A percentile compares a stretch with the other conserved stretches of the same genome.
These are phyloP conservation scores for Oropetium thomaeum DNA, from an alignment of 176 grass and related monocot species.

Conservation along the genomic window DNA sequence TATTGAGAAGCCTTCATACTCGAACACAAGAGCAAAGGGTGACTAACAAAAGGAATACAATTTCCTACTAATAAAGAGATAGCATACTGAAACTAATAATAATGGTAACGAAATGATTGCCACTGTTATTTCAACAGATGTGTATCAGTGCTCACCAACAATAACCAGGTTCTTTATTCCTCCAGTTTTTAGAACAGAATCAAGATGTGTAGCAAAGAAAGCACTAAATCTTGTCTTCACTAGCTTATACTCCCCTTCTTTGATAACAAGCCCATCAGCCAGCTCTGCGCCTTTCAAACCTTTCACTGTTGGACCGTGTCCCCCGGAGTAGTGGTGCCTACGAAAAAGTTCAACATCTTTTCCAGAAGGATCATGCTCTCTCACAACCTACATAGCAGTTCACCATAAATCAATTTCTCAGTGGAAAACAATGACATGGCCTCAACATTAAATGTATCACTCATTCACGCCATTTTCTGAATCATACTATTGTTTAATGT, in stretches of 20 bases:
- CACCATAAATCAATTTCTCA: not conserved
- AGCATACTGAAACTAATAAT: not conserved
- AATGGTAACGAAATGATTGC: not conserved
- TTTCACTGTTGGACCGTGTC: conserved; percentile 71
- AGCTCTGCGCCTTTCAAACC: conserved; percentile 73
- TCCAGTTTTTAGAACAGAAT: conserved; percentile 67
- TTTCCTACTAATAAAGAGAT: not conserved
- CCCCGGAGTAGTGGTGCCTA: conserved; percentile 59
- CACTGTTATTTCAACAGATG: not conserved
- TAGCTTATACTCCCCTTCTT: conserved; percentile 88
- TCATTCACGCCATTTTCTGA: conserved; percentile 10
- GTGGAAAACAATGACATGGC: not conserved
- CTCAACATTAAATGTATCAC: not conserved
- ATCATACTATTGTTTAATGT: not conserved
- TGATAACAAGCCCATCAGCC: conserved; percentile 70
- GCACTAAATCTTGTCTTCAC: conserved; percentile 95
- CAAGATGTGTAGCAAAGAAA: conserved; percentile 78
- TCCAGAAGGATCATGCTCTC: conserved; percentile 88
- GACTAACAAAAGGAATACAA: not conserved
- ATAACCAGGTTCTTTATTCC: conserved; percentile 81
- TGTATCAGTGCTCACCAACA: conserved; percentile 56
- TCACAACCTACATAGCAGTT: conserved; percentile 66
- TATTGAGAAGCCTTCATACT: not conserved
- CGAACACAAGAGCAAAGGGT: not conserved
- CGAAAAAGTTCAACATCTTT: conserved; percentile 88